Percentiles rank a stretch among this genome's conserved stretches.
Conservation (phyloP, 768 basidiomycete species). For the Lentinula detonsa region DNA sequence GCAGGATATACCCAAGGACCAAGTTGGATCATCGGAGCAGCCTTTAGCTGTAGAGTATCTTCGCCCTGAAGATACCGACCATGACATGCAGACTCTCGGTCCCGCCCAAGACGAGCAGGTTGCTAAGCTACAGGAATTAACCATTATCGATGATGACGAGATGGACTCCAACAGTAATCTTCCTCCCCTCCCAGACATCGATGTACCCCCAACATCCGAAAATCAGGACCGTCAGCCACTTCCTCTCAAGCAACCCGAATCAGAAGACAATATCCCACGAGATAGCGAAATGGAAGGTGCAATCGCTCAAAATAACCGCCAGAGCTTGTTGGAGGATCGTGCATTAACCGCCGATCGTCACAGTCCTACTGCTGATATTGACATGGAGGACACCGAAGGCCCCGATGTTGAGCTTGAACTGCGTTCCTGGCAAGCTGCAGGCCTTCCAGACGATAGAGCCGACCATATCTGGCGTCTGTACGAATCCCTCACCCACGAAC, state of each 20-base stretch:
- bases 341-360: constrained; percentile 2
- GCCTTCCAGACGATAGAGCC: constrained; percentile 48
- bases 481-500: constrained; percentile 82
- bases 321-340: constrained; percentile 1
- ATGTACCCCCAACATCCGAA: constrained; percentile 16
- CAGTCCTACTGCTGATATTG: constrained; percentile 22
- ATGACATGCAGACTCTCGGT: constrained; percentile 86
- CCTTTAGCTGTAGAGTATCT: constrained; percentile 70
- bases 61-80: constrained; percentile 56
- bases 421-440: constrained; percentile 54
- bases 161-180: constrained; percentile 18
- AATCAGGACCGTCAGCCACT: constrained; percentile 16
- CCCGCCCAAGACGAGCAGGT: constrained; percentile 80
- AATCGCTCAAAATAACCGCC: constrained; percentile 27
- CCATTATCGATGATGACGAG: constrained; percentile 63
- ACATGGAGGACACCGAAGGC: constrained; percentile 26
- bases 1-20: constrained; percentile 25
- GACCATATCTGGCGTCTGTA: constrained; percentile 90
- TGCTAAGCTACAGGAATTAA: constrained; percentile 77
- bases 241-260: constrained; percentile 15
- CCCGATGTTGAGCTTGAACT: constrained; percentile 41
- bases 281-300: constrained; percentile 39
- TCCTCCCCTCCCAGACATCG: constrained; percentile 45
- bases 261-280: constrained; percentile 19
- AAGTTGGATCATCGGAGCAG: constrained; percentile 25